phyloP scores from a whole-genome alignment of 352 stramenopile genomes.

The Phytopythium oedochilum region DNA sequence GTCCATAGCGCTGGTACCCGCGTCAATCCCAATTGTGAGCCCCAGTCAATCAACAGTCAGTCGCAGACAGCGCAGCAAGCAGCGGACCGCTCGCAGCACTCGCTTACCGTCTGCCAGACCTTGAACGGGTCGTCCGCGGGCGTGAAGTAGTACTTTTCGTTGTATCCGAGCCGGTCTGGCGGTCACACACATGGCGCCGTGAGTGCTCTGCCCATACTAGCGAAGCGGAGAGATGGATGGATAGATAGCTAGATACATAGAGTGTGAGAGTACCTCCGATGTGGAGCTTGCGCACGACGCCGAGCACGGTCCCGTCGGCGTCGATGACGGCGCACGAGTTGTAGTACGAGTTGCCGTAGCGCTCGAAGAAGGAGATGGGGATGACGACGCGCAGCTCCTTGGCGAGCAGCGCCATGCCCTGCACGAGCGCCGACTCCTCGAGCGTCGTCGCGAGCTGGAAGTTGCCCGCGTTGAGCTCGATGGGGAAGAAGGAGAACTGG shows the following conservation, averaged over 20 bases:
- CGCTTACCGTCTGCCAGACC: constrained; percentile 83
- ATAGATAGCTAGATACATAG: no score
- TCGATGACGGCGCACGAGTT: constrained; percentile 91
- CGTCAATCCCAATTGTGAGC: neutral
- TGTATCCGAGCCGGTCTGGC: constrained; percentile 84
- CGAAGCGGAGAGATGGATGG: no score
- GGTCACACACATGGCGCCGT: constrained; percentile 1
- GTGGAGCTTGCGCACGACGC: constrained; percentile 88
- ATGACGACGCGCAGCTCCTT: constrained; percentile 90
- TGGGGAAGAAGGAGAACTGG: constrained; percentile 90
- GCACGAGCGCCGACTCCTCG: constrained; percentile 78
- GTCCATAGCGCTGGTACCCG: constrained; percentile 65
- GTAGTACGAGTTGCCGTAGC: constrained; percentile 90
- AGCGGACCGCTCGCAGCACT: neutral
- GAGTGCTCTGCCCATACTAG: no score
- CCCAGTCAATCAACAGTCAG: no score
- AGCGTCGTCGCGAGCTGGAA: constrained; percentile 86
- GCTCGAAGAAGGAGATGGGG: constrained; percentile 92
- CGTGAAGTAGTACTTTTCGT: constrained; percentile 93
- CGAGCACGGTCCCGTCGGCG: constrained; percentile 81
- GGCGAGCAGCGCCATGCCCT: constrained; percentile 84
- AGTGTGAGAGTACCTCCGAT: constrained; percentile 57
- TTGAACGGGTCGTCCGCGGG: constrained; percentile 87
- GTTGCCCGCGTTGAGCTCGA: constrained; percentile 85
- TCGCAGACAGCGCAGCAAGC: neutral